Evolutionary conservation across 2,329 filamentous ascomycete genomes (phyloP), one percentile per base, ranked within the genome.

Genomic region (Sporothrix euskadiensis): DNA sequence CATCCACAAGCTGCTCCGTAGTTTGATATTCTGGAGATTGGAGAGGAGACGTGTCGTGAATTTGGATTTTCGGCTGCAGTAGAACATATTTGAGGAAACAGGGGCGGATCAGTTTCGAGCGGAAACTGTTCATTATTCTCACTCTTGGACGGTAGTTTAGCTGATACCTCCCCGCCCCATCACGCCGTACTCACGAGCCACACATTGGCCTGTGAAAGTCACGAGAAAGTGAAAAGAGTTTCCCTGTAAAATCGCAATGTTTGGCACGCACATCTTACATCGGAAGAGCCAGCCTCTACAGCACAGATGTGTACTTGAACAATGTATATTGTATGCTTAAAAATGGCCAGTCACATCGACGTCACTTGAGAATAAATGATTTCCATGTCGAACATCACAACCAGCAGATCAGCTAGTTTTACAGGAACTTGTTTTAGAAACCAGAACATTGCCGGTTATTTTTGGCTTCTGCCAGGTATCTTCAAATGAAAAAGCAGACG

Each of bases 221-320:
- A 41, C 35, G 59, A 65, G 59, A 26, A 65, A 6, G 35, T 44
- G 35, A 44, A 7, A 14, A 44, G 35, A 26, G 7, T 0, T 8
- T 66, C 12, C n/a, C 8, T 52, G 65, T 68, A 14, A 47, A 66
- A 30, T 66, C 32, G 59, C 41, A 41, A 32, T 70, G 68, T 75
- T 74, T 74, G 72, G 72, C 72, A 65, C 68, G 72, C 61, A 63
- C 47, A 75, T 75, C 72, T 71, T 71, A 73, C 73, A 41, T 47
- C 61, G 39, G 61, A 22, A 39, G 47, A 30, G 61, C 61, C 39
- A n/a, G 22, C 30, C 12, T 61, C 22, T 22, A 32, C 32, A 41
- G 32, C 32, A 16, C 6, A 61, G 3, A 4, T 39, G 5, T 22
- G 4, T 12, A 19, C 6, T 19, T 61, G 1, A 16, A 10, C 16